Base-by-base conservation (phyloP, 176 grass and related monocot species). In the Panicum miliaceum region DNA sequence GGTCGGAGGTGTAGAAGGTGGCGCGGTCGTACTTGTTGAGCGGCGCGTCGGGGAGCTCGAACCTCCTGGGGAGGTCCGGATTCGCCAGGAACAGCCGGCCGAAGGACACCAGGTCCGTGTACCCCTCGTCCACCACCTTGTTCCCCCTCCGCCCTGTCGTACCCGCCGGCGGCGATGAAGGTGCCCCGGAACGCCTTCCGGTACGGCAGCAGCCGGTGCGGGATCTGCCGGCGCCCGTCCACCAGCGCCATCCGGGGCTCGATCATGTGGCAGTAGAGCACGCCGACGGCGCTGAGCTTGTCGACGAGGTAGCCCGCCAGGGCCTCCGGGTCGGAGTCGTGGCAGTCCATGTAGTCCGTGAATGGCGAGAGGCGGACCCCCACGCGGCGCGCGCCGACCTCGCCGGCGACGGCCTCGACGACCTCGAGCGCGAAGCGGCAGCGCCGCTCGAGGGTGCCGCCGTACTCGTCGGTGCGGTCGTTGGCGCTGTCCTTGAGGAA, bases 401-500 rank as follows among this genome's bases (percentile, higher is more conserved):
- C 86, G 0, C n/a, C 38, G 61, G 11, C 78, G 0, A 89, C 47
- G 35, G 82, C 81, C 19, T 73, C 58, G 8, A 90, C 77, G 9
- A 90, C n/a, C 68, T 90, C 85, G 4, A 93, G 27, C 18, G 91
- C 88, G 52, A 93, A 93, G 20, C 78, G 85, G 38, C 91, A 85
- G 5, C 81, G 72, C 23, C 88, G 88, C 6, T 85, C 58, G 2
- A 93, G 48, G 26, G 50, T 52, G 0, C 88, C 85, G 22, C 88
- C 88, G 11, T 90, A 93, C 36, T 88, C n/a, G 32, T 93, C 91
- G 41, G 40, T 68, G 22, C 86, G 83, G 42, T 89, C 82, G 27
- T 92, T 92, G 32, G 82, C 69, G 51, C 79, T 86, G 58, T 90
- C 91, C 79, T 93, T 93, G 71, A 93, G 81, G 66, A 93, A 93